Conservation (phyloP, 2,329 filamentous ascomycete species). For the Colletotrichum euphorbiae region DNA sequence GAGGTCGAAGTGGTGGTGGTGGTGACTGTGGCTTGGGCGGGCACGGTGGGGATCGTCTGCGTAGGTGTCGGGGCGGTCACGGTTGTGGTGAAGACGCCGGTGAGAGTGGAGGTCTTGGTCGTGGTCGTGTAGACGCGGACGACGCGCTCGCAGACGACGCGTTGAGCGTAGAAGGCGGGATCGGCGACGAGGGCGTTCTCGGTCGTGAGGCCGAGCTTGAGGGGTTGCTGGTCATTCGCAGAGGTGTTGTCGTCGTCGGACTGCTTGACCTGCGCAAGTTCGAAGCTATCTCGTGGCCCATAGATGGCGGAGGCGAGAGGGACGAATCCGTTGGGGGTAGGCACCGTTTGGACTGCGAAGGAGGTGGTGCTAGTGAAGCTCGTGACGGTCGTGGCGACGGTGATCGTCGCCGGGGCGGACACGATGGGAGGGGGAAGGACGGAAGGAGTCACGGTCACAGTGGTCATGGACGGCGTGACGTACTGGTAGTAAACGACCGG, state of each 20-base stretch:
- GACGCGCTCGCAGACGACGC: conserved; percentile 28
- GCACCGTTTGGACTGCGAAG: not conserved
- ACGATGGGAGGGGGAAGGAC: not conserved
- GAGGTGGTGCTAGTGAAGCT: conserved; percentile 13
- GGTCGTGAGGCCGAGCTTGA: conserved; percentile 1
- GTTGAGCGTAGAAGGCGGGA: conserved; percentile 7
- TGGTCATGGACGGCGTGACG: conserved; percentile 16
- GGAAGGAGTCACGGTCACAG: conserved; percentile 23
- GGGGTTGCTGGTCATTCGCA: not conserved
- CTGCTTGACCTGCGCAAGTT: not conserved
- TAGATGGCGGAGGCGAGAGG: conserved; percentile 17
- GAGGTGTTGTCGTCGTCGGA: not conserved
- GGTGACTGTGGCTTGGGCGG: conserved; percentile 6
- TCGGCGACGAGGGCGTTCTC: not conserved
- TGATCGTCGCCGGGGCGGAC: not conserved
- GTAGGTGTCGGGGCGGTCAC: conserved; percentile 5
- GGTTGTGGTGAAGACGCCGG: conserved; percentile 16
- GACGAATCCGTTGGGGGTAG: not conserved
- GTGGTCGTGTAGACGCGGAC: conserved; percentile 26
- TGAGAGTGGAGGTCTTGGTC: conserved; percentile 11
- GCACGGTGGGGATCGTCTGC: not conserved
- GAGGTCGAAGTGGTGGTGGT: conserved; percentile 14
- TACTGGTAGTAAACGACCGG: conserved; percentile 28
- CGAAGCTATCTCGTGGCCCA: not conserved
- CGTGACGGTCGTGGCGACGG: conserved; percentile 1